Evolutionary conservation across 2,329 filamentous ascomycete species (phyloP), one percentile per base, ranked within the genome.

Genomic region (Trichoderma sp.): DNA sequence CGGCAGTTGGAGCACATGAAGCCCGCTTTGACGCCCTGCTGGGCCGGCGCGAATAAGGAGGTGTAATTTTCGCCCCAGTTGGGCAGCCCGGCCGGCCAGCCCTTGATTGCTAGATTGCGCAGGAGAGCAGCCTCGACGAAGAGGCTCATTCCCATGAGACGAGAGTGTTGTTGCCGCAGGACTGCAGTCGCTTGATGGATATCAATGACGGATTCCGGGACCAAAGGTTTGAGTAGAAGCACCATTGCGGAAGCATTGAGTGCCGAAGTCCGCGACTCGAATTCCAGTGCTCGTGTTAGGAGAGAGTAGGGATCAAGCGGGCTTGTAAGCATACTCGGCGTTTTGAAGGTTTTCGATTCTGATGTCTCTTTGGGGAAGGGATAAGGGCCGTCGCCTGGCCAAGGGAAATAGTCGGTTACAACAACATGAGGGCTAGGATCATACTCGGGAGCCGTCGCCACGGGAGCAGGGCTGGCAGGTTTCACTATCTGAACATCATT

Each of bases 161-260:
- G 86, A 5, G 80, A 77, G 71, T 90, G 87, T 63, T 89, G 86
- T 68, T 89, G 86, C 9, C 84, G 81, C 1, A 90, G 76, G 29
- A 90, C 83, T 13, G 85, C 84, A 5, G 79, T 78, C 2, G 87
- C 86, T 70, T 87, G 86, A 69, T 85, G 78, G 12, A 78, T 72
- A 71, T 89, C 86, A 39, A 90, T 85, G 19, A 87, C 78, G 9
- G 79, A 78, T 0, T 83, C 78, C 0, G 87, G 84, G 1, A 90
- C 78, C 0, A 90, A 81, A 0, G 87, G 87, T 45, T 83, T 82
- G 0, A 90, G 79, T 0, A 90, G 81, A 3, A 90, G 81, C 5
- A 90, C 75, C 71, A 90, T 89, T 32, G 86, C 85, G 0, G 87
- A 84, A 0, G 87, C 86, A 69, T 87, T 86, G 27, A 89, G 79